Base-by-base conservation (phyloP, 805 yeast genomes). In the Myxozyma geophila region DNA sequence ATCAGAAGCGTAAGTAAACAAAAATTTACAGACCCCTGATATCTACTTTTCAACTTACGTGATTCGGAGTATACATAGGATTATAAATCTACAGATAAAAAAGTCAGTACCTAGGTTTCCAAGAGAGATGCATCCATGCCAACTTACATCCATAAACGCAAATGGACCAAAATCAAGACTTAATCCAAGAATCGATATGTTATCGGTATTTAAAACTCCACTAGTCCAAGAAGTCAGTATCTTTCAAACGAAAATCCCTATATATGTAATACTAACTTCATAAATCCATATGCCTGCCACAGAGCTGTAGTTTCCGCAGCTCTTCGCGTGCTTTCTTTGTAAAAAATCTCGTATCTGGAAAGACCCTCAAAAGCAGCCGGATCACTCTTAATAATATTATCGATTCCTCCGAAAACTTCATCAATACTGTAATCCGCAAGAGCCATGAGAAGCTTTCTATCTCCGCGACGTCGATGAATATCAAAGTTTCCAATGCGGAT, bases 91-190 rank as follows among this genome's bases (percentile, higher is more conserved):
- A 39, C 7, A 53, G 82, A 83, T 71, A 92, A 28, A 15, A n/a
- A 15, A 12, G n/a, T 13, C 1, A 13, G n/a, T 37, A 50, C 28
- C n/a, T 12, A 19, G 21, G 33, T 10, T 36, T n/a, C 21, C 9
- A 51, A 60, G 6, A 5, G 8, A 33, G 5, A 21, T 37, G 43
- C 54, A 44, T 2, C 6, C n/a, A 44, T 15, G 17, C n/a, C 9
- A 9, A 50, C 63, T 7, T 37, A 62, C 63, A 49, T 67, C 70
- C 70, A 67, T 67, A 53, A 67, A 67, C 40, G 96, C 89, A 77
- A 90, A 95, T 0, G 99, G 98, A 2, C 98, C 99, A 75, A 88
- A 95, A 75, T 93, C 99, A 75, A 95, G 83, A 0, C 96, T 84
- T 10, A 92, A 78, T 0, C 99, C 99, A 50, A 88, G 72, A n/a